Evolutionary conservation across 305 asterid genomes (phyloP).

Genomic region (Stenogyne calaminthoides): DNA sequence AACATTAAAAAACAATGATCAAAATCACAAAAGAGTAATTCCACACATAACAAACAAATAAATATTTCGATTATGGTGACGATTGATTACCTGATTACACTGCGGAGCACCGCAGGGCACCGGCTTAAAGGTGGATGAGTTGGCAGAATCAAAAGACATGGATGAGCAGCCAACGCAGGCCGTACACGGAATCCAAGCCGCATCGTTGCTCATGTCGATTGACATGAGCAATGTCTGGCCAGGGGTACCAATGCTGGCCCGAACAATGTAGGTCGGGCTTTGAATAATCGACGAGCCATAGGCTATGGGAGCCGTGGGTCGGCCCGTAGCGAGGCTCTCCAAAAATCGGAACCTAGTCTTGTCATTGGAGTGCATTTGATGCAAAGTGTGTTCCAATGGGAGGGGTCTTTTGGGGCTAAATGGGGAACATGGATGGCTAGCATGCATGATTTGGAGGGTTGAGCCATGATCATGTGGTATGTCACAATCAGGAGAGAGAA

Average conservation of each 20-base stretch:
- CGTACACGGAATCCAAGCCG: constrained; percentile 73
- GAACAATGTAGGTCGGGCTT: constrained; percentile 67
- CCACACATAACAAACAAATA: neutral
- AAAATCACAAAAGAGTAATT: neutral
- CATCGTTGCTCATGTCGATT: constrained; percentile 77
- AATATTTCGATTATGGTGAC: neutral
- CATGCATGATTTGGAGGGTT: constrained; percentile 62
- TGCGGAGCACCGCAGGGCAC: constrained; percentile 58
- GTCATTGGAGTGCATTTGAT: constrained; percentile 69
- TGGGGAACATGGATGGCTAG: constrained; percentile 73
- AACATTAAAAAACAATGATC: too few relatives aligned
- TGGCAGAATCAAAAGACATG: constrained; percentile 38
- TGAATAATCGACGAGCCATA: constrained; percentile 58
- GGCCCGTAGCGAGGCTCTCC: constrained; percentile 58
- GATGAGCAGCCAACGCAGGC: constrained; percentile 78
- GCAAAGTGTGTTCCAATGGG: constrained; percentile 59
- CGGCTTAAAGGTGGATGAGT: constrained; percentile 61
- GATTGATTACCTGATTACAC: constrained; percentile 65
- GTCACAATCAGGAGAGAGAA: constrained; percentile 35
- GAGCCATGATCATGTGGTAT: constrained; percentile 38
- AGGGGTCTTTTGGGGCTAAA: constrained; percentile 36
- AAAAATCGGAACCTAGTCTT: constrained; percentile 49
- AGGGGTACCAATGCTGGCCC: constrained; percentile 75
- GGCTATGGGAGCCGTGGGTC: constrained; percentile 66
- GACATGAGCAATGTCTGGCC: constrained; percentile 62